Evolutionary conservation across 805 yeast genomes (phyloP).

Genomic region (Ogataea neopini): DNA sequence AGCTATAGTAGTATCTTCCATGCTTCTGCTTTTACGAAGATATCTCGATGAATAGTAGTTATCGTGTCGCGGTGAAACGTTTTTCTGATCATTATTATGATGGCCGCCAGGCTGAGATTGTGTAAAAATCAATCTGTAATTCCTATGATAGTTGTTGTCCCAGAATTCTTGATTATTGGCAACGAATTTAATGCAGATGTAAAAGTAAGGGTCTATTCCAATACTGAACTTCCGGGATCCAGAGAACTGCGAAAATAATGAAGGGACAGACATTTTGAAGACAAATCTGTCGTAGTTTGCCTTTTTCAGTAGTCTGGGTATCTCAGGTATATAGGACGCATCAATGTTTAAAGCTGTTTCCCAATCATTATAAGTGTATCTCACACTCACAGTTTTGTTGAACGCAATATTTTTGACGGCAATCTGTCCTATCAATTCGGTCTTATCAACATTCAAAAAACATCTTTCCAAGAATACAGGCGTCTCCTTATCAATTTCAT

Average conservation of each 20-base stretch:
- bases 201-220: constrained; percentile 24
- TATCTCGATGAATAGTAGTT: constrained; percentile 20
- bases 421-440: constrained; percentile 65
- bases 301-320: constrained; percentile 47
- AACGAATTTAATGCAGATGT: constrained; percentile 58
- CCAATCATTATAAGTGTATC: constrained; percentile 84
- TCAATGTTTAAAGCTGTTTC: constrained; percentile 67
- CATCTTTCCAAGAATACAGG: constrained; percentile 66
- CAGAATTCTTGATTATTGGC: constrained; percentile 57
- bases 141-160: constrained; percentile 70
- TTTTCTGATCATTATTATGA: neutral
- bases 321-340: constrained; percentile 59
- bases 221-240: constrained; percentile 26
- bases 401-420: constrained; percentile 76
- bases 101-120: neutral
- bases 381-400: constrained; percentile 63
- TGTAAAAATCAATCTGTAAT: constrained; percentile 54
- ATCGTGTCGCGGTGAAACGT: neutral
- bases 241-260: constrained; percentile 35
- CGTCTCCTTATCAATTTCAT: constrained; percentile 41
- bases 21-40: constrained; percentile 29
- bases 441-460: constrained; percentile 58
- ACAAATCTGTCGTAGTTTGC: constrained; percentile 69
- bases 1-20: constrained; percentile 19
- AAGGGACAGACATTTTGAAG: constrained; percentile 57